phyloP scores from a whole-genome alignment of 2,329 filamentous ascomycete species.

The Colletotrichum musicola region DNA sequence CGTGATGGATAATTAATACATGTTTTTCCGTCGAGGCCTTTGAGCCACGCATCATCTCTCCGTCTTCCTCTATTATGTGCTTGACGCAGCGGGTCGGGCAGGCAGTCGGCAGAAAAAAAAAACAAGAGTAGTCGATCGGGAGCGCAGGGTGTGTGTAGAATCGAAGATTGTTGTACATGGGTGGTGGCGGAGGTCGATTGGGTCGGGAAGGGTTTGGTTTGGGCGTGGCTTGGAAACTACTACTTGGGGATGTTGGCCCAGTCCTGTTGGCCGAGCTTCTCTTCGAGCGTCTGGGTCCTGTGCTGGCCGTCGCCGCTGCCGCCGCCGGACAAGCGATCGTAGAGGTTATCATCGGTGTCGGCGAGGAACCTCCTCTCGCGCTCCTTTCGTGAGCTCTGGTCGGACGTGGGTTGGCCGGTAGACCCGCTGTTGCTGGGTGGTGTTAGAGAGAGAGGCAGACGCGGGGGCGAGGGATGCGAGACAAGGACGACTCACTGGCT shows the following conservation, averaged over 20 bases:
- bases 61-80: not conserved
- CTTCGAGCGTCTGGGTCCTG: not conserved
- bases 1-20: not conserved
- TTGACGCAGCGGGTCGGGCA: not conserved
- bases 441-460: not conserved
- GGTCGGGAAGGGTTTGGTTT: not conserved
- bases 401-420: not conserved
- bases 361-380: constrained; percentile 2
- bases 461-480: not conserved
- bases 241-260: not conserved
- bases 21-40: not conserved
- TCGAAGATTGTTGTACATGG: constrained; percentile 13
- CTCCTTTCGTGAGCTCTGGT: constrained; percentile 3
- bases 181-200: not conserved
- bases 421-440: not conserved
- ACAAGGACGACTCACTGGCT: not conserved
- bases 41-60: not conserved
- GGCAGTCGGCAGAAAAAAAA: not conserved
- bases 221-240: no score
- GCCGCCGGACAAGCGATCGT: not conserved
- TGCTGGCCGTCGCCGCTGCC: not conserved
- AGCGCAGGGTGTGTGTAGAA: not conserved
- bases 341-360: constrained; percentile 5
- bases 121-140: not conserved
- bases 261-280: not conserved